Conservation (phyloP, 2,329 filamentous ascomycete genomes). For the Paraphaeosphaeria sporulosa region DNA sequence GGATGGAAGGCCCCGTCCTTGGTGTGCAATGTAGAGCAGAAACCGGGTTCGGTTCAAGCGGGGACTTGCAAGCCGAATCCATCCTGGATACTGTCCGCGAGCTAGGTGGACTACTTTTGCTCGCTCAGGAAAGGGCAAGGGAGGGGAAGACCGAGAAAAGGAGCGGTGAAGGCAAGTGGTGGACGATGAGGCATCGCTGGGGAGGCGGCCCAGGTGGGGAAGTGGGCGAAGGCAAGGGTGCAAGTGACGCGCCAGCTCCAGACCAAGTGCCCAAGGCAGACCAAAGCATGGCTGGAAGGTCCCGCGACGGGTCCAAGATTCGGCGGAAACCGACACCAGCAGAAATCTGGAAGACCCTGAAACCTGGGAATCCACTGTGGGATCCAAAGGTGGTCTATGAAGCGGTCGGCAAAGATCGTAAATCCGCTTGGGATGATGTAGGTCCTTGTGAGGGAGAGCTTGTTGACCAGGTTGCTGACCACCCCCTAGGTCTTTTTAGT, state of each 20-base stretch:
- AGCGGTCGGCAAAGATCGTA: constrained; percentile 62
- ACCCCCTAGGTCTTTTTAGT: constrained; percentile 65
- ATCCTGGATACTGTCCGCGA: constrained; percentile 65
- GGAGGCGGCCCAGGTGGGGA: constrained; percentile 62
- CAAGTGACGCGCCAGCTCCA: constrained; percentile 33
- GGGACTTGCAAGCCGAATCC: constrained; percentile 38
- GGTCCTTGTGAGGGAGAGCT: constrained; percentile 27
- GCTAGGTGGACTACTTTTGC: constrained; percentile 62
- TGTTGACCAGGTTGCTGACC: constrained; percentile 19
- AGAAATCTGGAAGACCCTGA: constrained; percentile 62
- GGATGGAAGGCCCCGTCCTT: constrained; percentile 66
- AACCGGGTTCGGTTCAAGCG: constrained; percentile 58
- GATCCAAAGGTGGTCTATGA: constrained; percentile 64
- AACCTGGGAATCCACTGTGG: constrained; percentile 61
- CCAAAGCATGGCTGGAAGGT: constrained; percentile 43
- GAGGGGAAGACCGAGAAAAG: constrained; percentile 60
- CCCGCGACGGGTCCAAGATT: constrained; percentile 37
- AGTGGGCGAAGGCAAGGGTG: constrained; percentile 43
- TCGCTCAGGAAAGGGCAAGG: constrained; percentile 67
- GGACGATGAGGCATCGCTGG: constrained; percentile 64
- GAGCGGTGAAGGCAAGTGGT: constrained; percentile 67
- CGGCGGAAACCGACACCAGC: constrained; percentile 54
- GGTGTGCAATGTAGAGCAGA: constrained; percentile 64
- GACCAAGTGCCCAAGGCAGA: constrained; percentile 39
- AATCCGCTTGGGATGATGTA: constrained; percentile 62